These are phyloP conservation scores for Pyrus betulifolia DNA, from an alignment of 306 rosid genomes.

Conservation along the genomic window DNA sequence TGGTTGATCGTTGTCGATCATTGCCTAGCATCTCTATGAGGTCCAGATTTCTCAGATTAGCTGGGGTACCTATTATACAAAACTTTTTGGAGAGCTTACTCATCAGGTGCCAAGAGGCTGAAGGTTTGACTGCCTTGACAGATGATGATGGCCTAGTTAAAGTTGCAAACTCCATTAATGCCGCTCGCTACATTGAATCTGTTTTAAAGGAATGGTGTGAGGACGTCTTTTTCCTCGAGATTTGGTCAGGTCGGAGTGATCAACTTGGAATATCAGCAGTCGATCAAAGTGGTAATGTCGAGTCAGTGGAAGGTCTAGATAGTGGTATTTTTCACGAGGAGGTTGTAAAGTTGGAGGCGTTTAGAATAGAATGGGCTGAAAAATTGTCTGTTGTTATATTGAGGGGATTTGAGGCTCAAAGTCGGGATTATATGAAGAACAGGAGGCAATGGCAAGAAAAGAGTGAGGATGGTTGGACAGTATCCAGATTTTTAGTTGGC, in stretches of 20 bases:
- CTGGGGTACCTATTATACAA: conserved; percentile 51
- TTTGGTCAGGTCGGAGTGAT: conserved; percentile 36
- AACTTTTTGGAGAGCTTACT: conserved; percentile 50
- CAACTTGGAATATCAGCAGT: conserved; percentile 17
- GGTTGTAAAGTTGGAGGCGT: conserved; percentile 55
- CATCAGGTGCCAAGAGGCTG: conserved; percentile 94
- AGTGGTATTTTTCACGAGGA: conserved; percentile 56
- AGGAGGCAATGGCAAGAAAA: conserved; percentile 85
- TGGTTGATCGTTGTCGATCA: conserved; percentile 66
- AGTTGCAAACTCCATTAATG: conserved; percentile 77
- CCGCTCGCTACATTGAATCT: conserved; percentile 63
- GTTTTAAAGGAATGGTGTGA: conserved; percentile 81
- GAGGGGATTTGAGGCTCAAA: conserved; percentile 77
- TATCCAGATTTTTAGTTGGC: conserved; percentile 58
- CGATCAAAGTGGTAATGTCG: conserved; percentile 18
- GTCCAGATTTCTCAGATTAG: conserved; percentile 70
- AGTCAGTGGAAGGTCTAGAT: conserved; percentile 24
- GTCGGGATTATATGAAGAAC: conserved; percentile 72
- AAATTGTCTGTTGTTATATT: conserved; percentile 61
- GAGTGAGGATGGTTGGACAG: conserved; percentile 69
- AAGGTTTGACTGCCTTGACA: conserved; percentile 83
- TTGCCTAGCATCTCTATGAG: conserved; percentile 53
- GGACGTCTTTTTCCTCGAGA: conserved; percentile 74
- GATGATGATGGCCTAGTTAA: conserved; percentile 72
- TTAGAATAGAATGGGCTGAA: conserved; percentile 71